These are phyloP conservation scores for Lichtheimia hyalospora DNA, from an alignment of 371 early-diverging fungal genomes.

Conservation along the genomic window DNA sequence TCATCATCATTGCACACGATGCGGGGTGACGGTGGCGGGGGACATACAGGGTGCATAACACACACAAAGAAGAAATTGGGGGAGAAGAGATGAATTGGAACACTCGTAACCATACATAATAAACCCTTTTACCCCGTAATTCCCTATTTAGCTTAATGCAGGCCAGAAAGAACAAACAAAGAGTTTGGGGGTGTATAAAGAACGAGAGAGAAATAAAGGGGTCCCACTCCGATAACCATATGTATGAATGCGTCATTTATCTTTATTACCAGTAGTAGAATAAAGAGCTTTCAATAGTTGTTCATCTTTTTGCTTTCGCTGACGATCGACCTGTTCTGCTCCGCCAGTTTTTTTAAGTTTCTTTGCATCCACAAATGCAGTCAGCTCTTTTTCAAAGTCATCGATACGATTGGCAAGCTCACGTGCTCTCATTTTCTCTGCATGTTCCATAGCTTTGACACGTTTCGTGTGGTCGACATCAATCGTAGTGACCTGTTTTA, in stretches of 20 bases:
- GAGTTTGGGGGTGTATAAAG: neutral
- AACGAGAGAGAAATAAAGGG: too few species aligned
- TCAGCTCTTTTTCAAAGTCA: constrained; percentile 73
- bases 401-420: constrained; percentile 66
- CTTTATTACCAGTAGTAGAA: constrained; percentile 1
- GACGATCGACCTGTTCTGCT: constrained; percentile 17
- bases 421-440: constrained; percentile 64
- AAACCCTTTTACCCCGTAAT: neutral
- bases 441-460: constrained; percentile 67
- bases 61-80: too few species aligned
- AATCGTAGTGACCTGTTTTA: constrained; percentile 69
- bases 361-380: constrained; percentile 60
- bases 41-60: too few species aligned
- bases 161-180: neutral
- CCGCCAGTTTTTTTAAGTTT: constrained; percentile 75
- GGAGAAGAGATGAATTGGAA: neutral
- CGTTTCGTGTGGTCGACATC: constrained; percentile 67
- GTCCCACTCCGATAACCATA: neutral
- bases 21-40: too few species aligned
- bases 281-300: constrained; percentile 50
- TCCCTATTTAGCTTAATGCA: neutral
- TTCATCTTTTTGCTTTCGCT: constrained; percentile 39
- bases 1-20: too few species aligned
- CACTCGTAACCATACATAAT: neutral
- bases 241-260: constrained; percentile 11